A percentile compares a stretch with the other conserved stretches of the same genome.
Evolutionary conservation across 768 basidiomycete genomes (phyloP).

Genomic region (Crepidotus variabilis): DNA sequence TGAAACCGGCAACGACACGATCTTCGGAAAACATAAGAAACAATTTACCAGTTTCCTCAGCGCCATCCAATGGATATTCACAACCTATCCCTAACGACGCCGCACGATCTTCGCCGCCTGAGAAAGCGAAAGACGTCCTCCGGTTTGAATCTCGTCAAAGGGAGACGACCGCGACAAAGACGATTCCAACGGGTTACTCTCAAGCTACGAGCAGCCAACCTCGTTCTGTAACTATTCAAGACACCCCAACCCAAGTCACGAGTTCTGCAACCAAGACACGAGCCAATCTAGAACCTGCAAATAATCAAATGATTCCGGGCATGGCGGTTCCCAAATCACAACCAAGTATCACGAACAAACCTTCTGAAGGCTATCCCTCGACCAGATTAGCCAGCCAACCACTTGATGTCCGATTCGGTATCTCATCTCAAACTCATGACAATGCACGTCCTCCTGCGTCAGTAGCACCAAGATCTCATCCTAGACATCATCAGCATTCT

Average conservation of each 20-base stretch:
- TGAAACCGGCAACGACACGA: neutral
- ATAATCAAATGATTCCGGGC: too few species aligned
- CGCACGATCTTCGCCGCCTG: too few species aligned
- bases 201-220: neutral
- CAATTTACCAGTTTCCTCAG: neutral
- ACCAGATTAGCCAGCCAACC: neutral
- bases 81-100: neutral
- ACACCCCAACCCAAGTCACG: neutral
- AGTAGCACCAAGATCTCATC: neutral
- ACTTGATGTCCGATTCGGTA: neutral
- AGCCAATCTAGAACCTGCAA: neutral
- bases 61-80: neutral
- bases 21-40: neutral
- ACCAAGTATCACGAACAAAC: neutral
- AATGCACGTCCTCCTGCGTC: neutral
- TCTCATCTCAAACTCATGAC: neutral
- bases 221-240: neutral
- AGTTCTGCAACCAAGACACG: neutral
- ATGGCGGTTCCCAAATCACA: too few species aligned
- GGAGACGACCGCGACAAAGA: neutral
- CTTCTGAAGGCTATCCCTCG: neutral
- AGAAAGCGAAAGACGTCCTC: too few species aligned
- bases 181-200: neutral
- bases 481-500: constrained; percentile 28
- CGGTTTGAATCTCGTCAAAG: too few species aligned